Base-by-base conservation (phyloP, 2,329 filamentous ascomycete species). In the Samsoniella hepiali region DNA sequence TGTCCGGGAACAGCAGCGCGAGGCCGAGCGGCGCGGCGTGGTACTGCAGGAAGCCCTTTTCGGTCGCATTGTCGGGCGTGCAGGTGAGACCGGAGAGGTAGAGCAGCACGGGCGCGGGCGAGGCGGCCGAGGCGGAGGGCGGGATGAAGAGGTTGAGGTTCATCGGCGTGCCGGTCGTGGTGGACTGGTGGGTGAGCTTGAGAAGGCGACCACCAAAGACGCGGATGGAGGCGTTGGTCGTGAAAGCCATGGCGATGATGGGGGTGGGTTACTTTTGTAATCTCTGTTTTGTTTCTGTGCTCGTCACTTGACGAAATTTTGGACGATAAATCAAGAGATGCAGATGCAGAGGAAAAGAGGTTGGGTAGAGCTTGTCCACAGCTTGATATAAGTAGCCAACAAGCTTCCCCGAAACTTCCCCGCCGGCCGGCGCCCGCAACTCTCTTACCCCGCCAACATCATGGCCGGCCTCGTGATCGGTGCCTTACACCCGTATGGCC, bases 81-180 rank as follows among this genome's bases (percentile, higher is more conserved):
- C 95, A 99, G 65, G 95, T 98, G 65, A 99, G 82, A 58, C 95
- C 95, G 15, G 94, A 94, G 64, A 99, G 88, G 78, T 94, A 99
- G 79, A 97, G 88, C 64, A 99, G 85, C 36, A 98, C 86, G 31
- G 95, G 95, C 2, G 92, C 87, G 47, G 83, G 80, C 1, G 77
- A 61, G 57, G 76, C 70, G 17, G 76, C 70, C 66, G 83, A 78
- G 63, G 91, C 86, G 71, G 88, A 82, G 2, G 91, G 87, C 31
- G 95, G 95, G 3, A 99, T 84, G 81, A 91, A 99, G 71, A 99
- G 84, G 80, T 96, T 96, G 73, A 98, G 86, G 74, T 86, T 87
- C 94, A 98, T 99, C 71, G 93, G 88, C 69, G 92, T 97, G 70
- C 86, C 87, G 63, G 92, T 96, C 66, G 86, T 84, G 68, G 84